Evolutionary conservation across 2,329 filamentous ascomycete species (phyloP).

Genomic region (Neonectria magnoliae): DNA sequence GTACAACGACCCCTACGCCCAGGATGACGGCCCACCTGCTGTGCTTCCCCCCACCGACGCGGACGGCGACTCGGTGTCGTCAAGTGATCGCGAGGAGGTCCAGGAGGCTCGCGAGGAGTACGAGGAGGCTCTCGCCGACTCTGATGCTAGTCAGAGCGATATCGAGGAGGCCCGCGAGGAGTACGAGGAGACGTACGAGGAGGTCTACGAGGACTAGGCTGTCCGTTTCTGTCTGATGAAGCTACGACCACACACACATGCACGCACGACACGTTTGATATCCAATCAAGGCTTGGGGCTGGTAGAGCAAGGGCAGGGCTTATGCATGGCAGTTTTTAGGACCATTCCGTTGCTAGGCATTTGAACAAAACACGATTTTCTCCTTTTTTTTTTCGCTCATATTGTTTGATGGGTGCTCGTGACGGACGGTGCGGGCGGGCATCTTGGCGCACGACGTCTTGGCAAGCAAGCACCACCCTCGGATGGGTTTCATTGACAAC

Average conservation of each 20-base stretch:
- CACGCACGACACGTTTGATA: slow-evolving; percentile 34
- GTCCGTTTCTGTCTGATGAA: slow-evolving; percentile 21
- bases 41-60: slow-evolving; percentile 52
- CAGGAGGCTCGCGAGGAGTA: slow-evolving; percentile 55
- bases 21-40: slow-evolving; percentile 43
- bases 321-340: slow-evolving; percentile 13
- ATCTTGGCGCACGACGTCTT: slow-evolving; percentile 11
- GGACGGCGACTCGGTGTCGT: slow-evolving; percentile 55
- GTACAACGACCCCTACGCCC: slow-evolving; percentile 32
- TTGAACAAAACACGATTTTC: slow-evolving; percentile 1
- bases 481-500: neutral
- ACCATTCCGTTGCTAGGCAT: slow-evolving; percentile 5
- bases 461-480: slow-evolving; percentile 2
- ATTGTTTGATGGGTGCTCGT: too few species aligned
- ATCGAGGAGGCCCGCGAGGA: slow-evolving; percentile 63
- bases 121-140: slow-evolving; percentile 56
- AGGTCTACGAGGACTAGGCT: slow-evolving; percentile 40
- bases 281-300: slow-evolving; percentile 28
- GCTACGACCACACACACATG: slow-evolving; percentile 16
- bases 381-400: neutral
- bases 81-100: slow-evolving; percentile 54
- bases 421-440: neutral
- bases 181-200: slow-evolving; percentile 52
- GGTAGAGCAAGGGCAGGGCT: slow-evolving; percentile 6
- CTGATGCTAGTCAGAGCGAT: slow-evolving; percentile 61